Percentiles rank a stretch among this genome's conserved stretches.
These are phyloP conservation scores for Coniferiporia sulphurascens DNA, from an alignment of 1,284 basidiomycete species.

Conservation along the genomic window DNA sequence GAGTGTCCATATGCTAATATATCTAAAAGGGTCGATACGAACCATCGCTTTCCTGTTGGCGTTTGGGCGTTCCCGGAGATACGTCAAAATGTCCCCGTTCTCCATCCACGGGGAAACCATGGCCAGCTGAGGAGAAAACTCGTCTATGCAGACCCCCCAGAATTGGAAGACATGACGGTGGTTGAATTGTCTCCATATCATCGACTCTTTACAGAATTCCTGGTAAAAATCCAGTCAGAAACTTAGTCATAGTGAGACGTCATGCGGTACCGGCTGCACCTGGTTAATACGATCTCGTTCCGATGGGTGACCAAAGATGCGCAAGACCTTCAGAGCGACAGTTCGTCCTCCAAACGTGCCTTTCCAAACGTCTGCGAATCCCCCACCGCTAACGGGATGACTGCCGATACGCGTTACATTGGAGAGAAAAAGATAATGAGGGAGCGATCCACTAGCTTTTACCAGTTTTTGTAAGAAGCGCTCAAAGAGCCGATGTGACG, in stretches of 20 bases:
- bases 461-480: constrained; percentile 4
- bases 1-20: no score
- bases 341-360: neutral
- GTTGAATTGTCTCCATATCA: constrained; percentile 9
- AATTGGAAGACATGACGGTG: neutral
- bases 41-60: neutral
- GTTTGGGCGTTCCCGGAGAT: neutral
- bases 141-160: constrained; percentile 6
- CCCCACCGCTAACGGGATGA: constrained; percentile 11
- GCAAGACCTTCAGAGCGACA: constrained; percentile 15
- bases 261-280: neutral
- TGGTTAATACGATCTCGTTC: neutral
- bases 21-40: neutral
- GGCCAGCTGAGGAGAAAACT: constrained; percentile 6
- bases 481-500: neutral
- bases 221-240: neutral
- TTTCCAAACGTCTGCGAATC: constrained; percentile 14
- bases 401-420: neutral
- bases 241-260: neutral
- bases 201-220: constrained; percentile 12
- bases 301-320: constrained; percentile 2
- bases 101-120: constrained; percentile 10
- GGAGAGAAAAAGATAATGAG: neutral
- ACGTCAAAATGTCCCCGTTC: constrained; percentile 4
- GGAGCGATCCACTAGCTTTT: constrained; percentile 2